These are phyloP conservation scores for Kazachstania africana DNA, from an alignment of 805 yeast species.

Conservation along the genomic window DNA sequence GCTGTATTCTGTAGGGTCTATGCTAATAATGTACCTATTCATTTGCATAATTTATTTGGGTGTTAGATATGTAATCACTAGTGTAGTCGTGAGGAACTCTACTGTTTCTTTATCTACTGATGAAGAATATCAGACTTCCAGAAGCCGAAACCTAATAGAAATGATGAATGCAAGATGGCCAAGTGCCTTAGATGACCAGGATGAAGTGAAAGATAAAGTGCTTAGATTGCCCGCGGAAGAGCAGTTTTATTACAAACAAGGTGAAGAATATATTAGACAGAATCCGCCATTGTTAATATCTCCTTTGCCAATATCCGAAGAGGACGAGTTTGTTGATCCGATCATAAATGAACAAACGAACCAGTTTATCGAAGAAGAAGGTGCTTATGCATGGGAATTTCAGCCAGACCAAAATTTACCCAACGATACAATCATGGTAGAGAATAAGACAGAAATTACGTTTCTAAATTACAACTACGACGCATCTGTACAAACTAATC, in stretches of 20 bases:
- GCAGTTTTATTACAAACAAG: constrained; percentile 30
- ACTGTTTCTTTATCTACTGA: no score
- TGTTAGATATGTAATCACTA: no score
- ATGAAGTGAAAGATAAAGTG: constrained; percentile 47
- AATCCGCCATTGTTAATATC: constrained; percentile 35
- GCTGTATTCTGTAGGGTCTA: no score
- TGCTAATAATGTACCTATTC: no score
- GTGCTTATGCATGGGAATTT: constrained; percentile 85
- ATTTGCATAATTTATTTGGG: no score
- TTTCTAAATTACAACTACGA: constrained; percentile 46
- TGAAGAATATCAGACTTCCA: not conserved
- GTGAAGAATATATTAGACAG: constrained; percentile 27
- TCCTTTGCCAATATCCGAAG: constrained; percentile 2
- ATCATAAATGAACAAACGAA: constrained; percentile 25
- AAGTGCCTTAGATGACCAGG: constrained; percentile 54
- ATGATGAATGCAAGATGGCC: constrained; percentile 28
- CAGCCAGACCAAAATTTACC: constrained; percentile 41
- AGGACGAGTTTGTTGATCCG: constrained; percentile 21
- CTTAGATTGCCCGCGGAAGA: constrained; percentile 40
- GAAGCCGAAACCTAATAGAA: constrained; percentile 2
- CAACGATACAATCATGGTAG: constrained; percentile 46
- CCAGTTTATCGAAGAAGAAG: constrained; percentile 68
- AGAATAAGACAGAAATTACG: constrained; percentile 51
- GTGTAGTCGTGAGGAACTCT: no score
- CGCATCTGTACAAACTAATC: constrained; percentile 62